Conservation (phyloP, 1,139 yeast genomes). For the Pichia sp. region DNA sequence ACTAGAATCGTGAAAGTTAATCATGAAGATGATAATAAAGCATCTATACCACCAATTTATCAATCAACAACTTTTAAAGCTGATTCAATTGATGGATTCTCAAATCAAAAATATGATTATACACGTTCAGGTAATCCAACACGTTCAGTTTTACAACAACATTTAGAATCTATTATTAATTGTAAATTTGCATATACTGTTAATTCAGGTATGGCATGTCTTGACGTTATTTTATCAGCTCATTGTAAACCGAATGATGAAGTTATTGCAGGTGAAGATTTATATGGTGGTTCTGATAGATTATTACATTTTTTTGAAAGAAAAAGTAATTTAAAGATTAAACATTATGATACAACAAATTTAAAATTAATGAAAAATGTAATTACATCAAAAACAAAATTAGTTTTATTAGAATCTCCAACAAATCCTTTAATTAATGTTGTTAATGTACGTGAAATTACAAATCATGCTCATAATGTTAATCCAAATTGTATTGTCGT, state of each 20-base stretch:
- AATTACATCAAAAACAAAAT: slow-evolving; percentile 49
- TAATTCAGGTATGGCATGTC: slow-evolving; percentile 87
- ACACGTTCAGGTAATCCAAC: slow-evolving; percentile 96
- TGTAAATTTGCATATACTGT: slow-evolving; percentile 75
- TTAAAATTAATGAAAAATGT: slow-evolving; percentile 51
- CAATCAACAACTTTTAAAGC: slow-evolving; percentile 93
- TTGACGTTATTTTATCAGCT: slow-evolving; percentile 73
- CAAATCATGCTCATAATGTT: slow-evolving; percentile 57
- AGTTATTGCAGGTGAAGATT: slow-evolving; percentile 87
- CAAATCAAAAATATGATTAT: slow-evolving; percentile 70
- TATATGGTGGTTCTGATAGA: slow-evolving; percentile 90
- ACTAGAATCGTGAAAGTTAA: slow-evolving; percentile 70
- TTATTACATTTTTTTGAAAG: slow-evolving; percentile 65
- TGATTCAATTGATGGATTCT: slow-evolving; percentile 60
- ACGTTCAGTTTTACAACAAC: slow-evolving; percentile 70
- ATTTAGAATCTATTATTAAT: slow-evolving; percentile 68
- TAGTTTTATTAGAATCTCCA: slow-evolving; percentile 83
- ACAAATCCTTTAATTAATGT: slow-evolving; percentile 89
- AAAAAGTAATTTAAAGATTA: slow-evolving; percentile 62
- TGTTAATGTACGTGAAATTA: slow-evolving; percentile 65
- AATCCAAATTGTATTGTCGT: slow-evolving; percentile 71
- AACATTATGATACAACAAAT: slow-evolving; percentile 79
- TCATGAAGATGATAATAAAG: slow-evolving; percentile 66
- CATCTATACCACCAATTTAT: slow-evolving; percentile 84
- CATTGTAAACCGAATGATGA: slow-evolving; percentile 66